A percentile compares a stretch with the other conserved stretches of the same genome.
Evolutionary conservation across 83 land plant species (phyloP).

Genomic region (Thuja plicata): DNA sequence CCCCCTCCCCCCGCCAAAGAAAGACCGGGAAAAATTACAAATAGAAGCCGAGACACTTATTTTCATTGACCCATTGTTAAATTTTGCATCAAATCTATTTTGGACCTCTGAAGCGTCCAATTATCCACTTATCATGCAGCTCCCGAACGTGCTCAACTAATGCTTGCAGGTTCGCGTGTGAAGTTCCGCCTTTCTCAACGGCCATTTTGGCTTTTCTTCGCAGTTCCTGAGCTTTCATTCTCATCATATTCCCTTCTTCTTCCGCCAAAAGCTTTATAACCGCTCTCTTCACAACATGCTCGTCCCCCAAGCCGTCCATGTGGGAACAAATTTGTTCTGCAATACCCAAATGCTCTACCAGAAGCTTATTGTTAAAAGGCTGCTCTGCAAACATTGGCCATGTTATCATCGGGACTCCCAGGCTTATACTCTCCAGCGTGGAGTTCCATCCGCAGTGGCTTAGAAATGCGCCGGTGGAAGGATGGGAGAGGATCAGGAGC

Average conservation of each 20-base stretch:
- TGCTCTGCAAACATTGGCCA: constrained; percentile 15
- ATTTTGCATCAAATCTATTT: too few species aligned
- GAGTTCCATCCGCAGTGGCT: constrained; percentile 16
- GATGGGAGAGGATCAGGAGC: constrained; percentile 11
- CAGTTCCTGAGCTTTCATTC: not conserved
- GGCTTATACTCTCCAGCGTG: not conserved
- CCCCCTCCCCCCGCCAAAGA: too few species aligned
- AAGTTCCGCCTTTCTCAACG: not conserved
- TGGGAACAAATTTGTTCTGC: not conserved
- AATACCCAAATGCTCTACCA: not conserved
- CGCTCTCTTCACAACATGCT: not conserved
- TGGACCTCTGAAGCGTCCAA: too few species aligned
- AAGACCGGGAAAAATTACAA: too few species aligned
- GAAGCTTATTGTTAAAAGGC: not conserved
- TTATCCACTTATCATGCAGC: not conserved
- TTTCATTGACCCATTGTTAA: too few species aligned
- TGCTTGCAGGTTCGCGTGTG: not conserved
- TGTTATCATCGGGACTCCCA: not conserved
- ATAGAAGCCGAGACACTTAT: too few species aligned
- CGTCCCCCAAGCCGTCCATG: not conserved
- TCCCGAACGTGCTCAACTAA: not conserved
- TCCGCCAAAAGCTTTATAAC: not conserved
- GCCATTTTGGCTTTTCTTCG: not conserved
- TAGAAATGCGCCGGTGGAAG: constrained; percentile 5
- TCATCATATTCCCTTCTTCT: not conserved